phyloP scores from a whole-genome alignment of 2,329 filamentous ascomycete species.

The Fusarium solani-melongenae region DNA sequence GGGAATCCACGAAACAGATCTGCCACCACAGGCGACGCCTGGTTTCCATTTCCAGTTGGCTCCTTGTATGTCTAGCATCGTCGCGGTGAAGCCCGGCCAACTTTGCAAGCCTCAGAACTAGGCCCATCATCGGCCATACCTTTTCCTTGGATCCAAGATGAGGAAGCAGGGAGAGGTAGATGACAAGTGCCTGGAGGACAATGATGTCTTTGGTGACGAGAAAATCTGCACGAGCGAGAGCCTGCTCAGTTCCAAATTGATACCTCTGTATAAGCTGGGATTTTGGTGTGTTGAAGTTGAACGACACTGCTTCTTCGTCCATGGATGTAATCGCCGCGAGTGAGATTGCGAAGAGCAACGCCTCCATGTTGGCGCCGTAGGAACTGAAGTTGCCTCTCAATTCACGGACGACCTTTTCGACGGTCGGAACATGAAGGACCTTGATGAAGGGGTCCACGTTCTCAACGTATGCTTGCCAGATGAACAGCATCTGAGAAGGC shows the following conservation, averaged over 20 bases:
- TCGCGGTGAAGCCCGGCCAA: conserved; percentile 32
- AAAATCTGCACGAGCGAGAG: conserved; percentile 39
- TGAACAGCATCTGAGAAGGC: conserved; percentile 44
- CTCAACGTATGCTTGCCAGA: conserved; percentile 46
- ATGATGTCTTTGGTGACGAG: conserved; percentile 34
- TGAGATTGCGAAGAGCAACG: conserved; percentile 43
- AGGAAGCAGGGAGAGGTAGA: conserved; percentile 40
- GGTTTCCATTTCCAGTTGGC: conserved; percentile 26
- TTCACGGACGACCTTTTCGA: conserved; percentile 29
- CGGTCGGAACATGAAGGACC: conserved; percentile 38
- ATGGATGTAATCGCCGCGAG: conserved; percentile 43
- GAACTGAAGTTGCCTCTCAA: conserved; percentile 36
- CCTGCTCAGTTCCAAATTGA: conserved; percentile 38
- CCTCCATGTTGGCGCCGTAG: conserved; percentile 24
- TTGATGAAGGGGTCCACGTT: conserved; percentile 49
- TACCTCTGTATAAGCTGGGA: conserved; percentile 29
- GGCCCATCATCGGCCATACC: conserved; percentile 41
- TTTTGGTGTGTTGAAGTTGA: conserved; percentile 33
- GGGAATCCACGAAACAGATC: conserved; percentile 44
- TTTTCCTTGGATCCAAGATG: conserved; percentile 33
- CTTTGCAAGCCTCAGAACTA: conserved; percentile 40
- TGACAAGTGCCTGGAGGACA: conserved; percentile 42
- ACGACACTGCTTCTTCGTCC: conserved; percentile 28
- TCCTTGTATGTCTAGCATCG: not conserved
- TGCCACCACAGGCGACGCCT: conserved; percentile 45